Evolutionary conservation across 1,284 basidiomycete genomes (phyloP), one percentile per base, ranked within the genome.

Genomic region (Naganishia albida): DNA sequence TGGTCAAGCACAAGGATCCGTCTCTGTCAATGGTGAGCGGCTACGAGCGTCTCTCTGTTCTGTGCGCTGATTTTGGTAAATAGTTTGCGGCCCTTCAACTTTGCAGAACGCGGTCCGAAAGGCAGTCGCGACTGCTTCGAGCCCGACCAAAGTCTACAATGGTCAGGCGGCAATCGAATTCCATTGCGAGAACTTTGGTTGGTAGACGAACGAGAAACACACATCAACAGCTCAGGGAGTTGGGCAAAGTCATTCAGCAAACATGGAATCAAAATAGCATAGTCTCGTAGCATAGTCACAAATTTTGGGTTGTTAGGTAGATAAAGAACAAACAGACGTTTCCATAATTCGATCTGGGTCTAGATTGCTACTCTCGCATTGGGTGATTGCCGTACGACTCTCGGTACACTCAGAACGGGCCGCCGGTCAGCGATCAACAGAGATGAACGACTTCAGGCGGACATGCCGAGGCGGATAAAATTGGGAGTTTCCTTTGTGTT

Each of bases 111-210:
- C 65, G 8, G 56, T 70, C 0, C 60, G 68, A 39, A 60, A 62
- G 20, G 71, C 71, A 0, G 70, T 72, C 0, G 56, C 65, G 20
- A 53, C 56, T 25, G 63, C 67, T 2, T 66, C 66, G 18, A 69
- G 65, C 25, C 51, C 68, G 28, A 34, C 63, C 15, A 65, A 59
- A 18, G 68, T 69, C 12, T 54, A 69, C 44, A 51, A 66, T 16
- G 72, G 72, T 15, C 63, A 71, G 42, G 43, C 56, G 28, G 54
- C 40, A n/a, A 69, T 73, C 40, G 64, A 69, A 46, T 71, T 70
- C 64, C 71, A 71, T 39, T 59, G 69, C 43, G 72, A 73, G 52
- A 71, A 70, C 12, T 69, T 73, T 30, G 72, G 72, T 30, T 71
- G 69, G 64, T 73, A 67, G 39, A 26, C 30, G 20, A 7, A 34